These are phyloP conservation scores for Pyrenopolyporus hunteri DNA, from an alignment of 495 filamentous ascomycete species.

Conservation along the genomic window DNA sequence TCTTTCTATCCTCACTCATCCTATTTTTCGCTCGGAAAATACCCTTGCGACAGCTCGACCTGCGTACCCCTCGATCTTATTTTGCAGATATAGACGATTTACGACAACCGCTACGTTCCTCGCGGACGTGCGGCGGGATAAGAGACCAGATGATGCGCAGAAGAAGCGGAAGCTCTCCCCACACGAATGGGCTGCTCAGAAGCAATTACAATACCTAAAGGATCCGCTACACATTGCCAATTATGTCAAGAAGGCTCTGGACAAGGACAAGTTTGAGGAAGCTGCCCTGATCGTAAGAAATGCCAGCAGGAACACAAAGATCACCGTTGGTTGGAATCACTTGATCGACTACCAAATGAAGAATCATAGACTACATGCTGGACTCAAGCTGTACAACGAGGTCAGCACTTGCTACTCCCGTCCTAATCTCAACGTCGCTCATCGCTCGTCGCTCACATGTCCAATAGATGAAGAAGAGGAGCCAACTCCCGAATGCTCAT, in stretches of 20 bases:
- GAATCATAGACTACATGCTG: constrained; percentile 60
- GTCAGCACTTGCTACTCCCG: constrained; percentile 48
- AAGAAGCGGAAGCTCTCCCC: constrained; percentile 34
- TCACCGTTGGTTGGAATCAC: constrained; percentile 84
- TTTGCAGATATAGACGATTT: constrained; percentile 15
- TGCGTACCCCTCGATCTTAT: not conserved
- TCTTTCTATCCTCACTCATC: constrained; percentile 12
- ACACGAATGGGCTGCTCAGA: constrained; percentile 44
- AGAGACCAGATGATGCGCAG: not conserved
- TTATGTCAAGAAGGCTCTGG: constrained; percentile 63
- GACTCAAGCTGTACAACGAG: constrained; percentile 84
- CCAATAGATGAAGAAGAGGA: constrained; percentile 92
- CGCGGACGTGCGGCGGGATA: not conserved
- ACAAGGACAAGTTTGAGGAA: constrained; percentile 60
- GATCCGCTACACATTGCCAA: constrained; percentile 72
- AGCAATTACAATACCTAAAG: constrained; percentile 66
- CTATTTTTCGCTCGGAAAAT: constrained; percentile 6
- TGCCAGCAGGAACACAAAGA: constrained; percentile 65
- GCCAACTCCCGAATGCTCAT: constrained; percentile 69
- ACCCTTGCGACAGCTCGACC: not conserved
- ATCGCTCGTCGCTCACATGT: not conserved
- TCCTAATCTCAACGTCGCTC: not conserved
- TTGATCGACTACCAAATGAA: constrained; percentile 74
- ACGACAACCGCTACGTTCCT: constrained; percentile 1
- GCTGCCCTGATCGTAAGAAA: constrained; percentile 69